Evolutionary conservation across 2,329 filamentous ascomycete genomes (phyloP).

Genomic region (Neospermospora avenae): DNA sequence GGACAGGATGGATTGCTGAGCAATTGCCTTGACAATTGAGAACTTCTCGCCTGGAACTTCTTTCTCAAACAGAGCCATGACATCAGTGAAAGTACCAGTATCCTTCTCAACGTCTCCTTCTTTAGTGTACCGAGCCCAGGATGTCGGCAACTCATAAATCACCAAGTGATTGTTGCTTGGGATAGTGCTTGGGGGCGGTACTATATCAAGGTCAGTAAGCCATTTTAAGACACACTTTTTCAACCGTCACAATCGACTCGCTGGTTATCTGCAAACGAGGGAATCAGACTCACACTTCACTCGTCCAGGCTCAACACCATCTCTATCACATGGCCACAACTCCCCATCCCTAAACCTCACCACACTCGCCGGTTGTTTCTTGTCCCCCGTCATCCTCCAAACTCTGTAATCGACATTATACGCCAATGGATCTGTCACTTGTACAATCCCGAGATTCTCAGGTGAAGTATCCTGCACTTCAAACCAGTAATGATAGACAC

Average conservation of each 20-base stretch:
- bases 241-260: too few relatives aligned
- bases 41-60: constrained; percentile 9
- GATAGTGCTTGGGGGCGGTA: constrained; percentile 12
- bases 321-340: constrained; percentile 22
- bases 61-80: constrained; percentile 18
- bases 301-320: constrained; percentile 15
- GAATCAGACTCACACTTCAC: neutral
- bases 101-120: constrained; percentile 13
- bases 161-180: constrained; percentile 22
- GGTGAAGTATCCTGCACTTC: constrained; percentile 18
- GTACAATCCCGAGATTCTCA: constrained; percentile 8
- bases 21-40: constrained; percentile 2
- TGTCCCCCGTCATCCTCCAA: constrained; percentile 5
- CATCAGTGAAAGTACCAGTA: constrained; percentile 18
- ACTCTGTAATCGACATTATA: constrained; percentile 19
- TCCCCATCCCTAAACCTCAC: constrained; percentile 21
- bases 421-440: constrained; percentile 20
- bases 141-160: constrained; percentile 21
- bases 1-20: constrained; percentile 12
- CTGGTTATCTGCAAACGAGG: too few relatives aligned
- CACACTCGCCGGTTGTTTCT: constrained; percentile 15
- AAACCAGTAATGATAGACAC: constrained; percentile 21
- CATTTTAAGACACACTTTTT: neutral
- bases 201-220: neutral
- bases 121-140: constrained; percentile 14